These are phyloP conservation scores for Tolypocladium inflatum DNA, from an alignment of 2,329 filamentous ascomycete species.

Conservation along the genomic window DNA sequence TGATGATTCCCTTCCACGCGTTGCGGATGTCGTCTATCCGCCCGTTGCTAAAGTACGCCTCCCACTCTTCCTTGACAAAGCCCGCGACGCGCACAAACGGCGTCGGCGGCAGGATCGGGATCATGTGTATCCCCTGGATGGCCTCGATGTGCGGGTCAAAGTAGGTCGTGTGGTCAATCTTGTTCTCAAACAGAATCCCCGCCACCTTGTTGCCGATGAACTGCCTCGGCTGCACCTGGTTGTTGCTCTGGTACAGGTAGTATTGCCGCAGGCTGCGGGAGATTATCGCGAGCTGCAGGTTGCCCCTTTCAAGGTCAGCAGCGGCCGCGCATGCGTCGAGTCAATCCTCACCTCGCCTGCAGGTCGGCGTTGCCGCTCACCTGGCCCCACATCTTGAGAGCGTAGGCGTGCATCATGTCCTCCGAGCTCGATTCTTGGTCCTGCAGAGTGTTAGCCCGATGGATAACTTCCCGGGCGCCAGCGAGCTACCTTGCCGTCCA, in stretches of 20 bases:
- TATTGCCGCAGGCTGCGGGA: slow-evolving; percentile 66
- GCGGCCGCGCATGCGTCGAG: slow-evolving; percentile 1
- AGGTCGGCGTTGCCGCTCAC: slow-evolving; percentile 67
- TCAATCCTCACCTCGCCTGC: slow-evolving; percentile 52
- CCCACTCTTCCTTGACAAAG: slow-evolving; percentile 80
- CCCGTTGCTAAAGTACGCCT: slow-evolving; percentile 61
- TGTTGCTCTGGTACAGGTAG: slow-evolving; percentile 68
- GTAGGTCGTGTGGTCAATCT: slow-evolving; percentile 86
- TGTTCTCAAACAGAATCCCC: slow-evolving; percentile 82
- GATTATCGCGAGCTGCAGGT: slow-evolving; percentile 75
- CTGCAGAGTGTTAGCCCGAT: slow-evolving; percentile 13
- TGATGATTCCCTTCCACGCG: slow-evolving; percentile 81
- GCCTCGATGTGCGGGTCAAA: slow-evolving; percentile 68
- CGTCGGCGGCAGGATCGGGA: slow-evolving; percentile 62
- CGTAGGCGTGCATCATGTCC: slow-evolving; percentile 80
- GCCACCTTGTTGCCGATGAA: slow-evolving; percentile 73
- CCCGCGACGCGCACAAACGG: slow-evolving; percentile 53
- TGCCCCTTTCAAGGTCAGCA: slow-evolving; percentile 39
- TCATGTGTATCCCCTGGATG: slow-evolving; percentile 74
- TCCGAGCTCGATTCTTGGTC: slow-evolving; percentile 84
- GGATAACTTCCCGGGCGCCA: background rate
- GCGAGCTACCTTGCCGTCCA: slow-evolving; percentile 55
- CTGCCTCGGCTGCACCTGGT: slow-evolving; percentile 59
- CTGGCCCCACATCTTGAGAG: slow-evolving; percentile 87
- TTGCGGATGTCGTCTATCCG: slow-evolving; percentile 56